Percentiles rank a stretch among this genome's conserved stretches.
Conservation (phyloP, 768 basidiomycete species). For the Mycena filopes region DNA sequence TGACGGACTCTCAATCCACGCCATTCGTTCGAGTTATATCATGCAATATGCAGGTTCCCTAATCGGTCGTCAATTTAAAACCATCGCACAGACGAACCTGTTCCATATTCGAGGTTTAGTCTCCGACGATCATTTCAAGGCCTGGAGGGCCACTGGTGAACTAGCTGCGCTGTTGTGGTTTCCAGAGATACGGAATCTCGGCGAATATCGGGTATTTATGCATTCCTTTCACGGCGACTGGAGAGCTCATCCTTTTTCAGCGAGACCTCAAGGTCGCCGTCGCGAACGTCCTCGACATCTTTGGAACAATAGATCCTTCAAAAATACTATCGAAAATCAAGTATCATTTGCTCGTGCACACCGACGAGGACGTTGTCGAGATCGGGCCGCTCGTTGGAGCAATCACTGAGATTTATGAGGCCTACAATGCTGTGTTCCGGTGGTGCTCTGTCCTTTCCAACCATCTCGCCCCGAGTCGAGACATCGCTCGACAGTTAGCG, state of each 20-base stretch:
- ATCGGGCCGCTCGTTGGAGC: not conserved
- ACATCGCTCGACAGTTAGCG: not conserved
- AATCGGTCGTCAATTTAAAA: no score
- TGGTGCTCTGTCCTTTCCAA: not conserved
- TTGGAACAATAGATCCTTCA: slow-evolving; percentile 21
- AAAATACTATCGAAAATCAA: slow-evolving; percentile 35
- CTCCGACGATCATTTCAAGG: no score
- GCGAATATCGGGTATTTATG: slow-evolving; percentile 45
- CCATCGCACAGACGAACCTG: no score
- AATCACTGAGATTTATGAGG: not conserved
- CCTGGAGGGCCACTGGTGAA: slow-evolving; percentile 46
- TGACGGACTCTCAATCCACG: no score
- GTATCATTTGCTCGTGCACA: slow-evolving; percentile 22
- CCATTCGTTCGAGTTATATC: no score
- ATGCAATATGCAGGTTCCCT: no score
- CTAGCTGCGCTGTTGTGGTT: slow-evolving; percentile 55
- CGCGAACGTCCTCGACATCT: slow-evolving; percentile 35
- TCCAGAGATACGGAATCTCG: slow-evolving; percentile 46
- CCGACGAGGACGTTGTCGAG: not conserved
- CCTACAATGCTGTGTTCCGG: not conserved
- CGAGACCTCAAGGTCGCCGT: slow-evolving; percentile 21
- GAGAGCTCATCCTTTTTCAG: not conserved
- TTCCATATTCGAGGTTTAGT: no score
- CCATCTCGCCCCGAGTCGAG: slow-evolving; percentile 7
- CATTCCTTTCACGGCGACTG: not conserved